Conservation (phyloP, 805 yeast species). For the Schizosaccharomyces octosporus region DNA sequence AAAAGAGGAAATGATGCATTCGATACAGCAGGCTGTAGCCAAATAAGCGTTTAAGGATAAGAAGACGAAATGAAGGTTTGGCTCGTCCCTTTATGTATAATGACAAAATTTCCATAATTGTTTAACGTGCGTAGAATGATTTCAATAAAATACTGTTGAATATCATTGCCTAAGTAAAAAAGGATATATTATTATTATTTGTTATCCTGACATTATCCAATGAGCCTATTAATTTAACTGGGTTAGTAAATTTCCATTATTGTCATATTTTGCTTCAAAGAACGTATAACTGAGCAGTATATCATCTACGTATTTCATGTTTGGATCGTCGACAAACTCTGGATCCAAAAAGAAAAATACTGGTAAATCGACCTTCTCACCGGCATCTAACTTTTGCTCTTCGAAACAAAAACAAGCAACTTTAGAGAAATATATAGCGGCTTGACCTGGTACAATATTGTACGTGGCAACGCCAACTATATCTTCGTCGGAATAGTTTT, state of each 20-base stretch:
- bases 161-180: too few relatives aligned
- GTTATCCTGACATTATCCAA: background rate
- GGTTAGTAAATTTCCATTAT: background rate
- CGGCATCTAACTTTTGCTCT: constrained; percentile 77
- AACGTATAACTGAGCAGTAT: constrained; percentile 80
- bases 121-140: too few relatives aligned
- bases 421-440: constrained; percentile 86
- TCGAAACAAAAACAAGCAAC: constrained; percentile 97
- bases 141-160: too few relatives aligned
- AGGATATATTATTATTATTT: background rate
- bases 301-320: constrained; percentile 74
- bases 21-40: constrained; percentile 1
- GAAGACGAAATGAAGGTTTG: too few relatives aligned
- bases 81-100: too few relatives aligned
- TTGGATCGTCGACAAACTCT: constrained; percentile 78
- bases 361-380: constrained; percentile 98
- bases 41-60: background rate
- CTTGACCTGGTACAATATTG: constrained; percentile 74
- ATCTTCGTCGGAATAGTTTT: constrained; percentile 61
- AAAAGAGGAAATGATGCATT: constrained; percentile 72
- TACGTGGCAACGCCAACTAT: constrained; percentile 97
- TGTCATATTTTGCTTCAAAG: constrained; percentile 21
- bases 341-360: constrained; percentile 92
- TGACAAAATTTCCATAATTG: too few relatives aligned
- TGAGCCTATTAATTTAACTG: background rate